Evolutionary conservation across 2,329 filamentous ascomycete species (phyloP).

Genomic region (Alternaria panax): DNA sequence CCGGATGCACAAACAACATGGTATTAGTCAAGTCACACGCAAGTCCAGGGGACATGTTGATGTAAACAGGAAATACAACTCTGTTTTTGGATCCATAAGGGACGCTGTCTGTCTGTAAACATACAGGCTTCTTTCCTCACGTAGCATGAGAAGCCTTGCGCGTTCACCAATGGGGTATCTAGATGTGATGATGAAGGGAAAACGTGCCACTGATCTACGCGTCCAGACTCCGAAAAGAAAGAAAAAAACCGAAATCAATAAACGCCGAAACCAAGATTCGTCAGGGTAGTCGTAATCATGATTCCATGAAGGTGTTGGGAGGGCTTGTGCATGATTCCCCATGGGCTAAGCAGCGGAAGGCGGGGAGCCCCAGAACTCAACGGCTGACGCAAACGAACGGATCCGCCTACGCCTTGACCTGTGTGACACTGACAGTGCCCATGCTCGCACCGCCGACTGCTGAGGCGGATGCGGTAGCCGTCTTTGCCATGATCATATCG

Average conservation of each 20-base stretch:
- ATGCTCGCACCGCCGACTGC: conserved; percentile 17
- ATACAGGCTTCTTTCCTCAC: conserved; percentile 28
- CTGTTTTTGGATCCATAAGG: conserved; percentile 44
- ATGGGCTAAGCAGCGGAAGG: conserved; percentile 2
- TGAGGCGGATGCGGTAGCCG: conserved; percentile 8
- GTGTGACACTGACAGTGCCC: conserved; percentile 24
- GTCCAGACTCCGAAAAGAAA: conserved; percentile 1
- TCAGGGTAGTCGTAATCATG: conserved; percentile 1
- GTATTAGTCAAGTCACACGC: background rate
- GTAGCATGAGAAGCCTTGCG: conserved; percentile 45
- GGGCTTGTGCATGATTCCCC: background rate
- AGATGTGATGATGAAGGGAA: conserved; percentile 13
- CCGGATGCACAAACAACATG: conserved; percentile 1
- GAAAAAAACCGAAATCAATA: conserved; percentile 5
- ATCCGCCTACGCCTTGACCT: conserved; percentile 32
- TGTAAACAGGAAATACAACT: conserved; percentile 11
- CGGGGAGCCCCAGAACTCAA: conserved; percentile 3
- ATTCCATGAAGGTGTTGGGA: background rate
- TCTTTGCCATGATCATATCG: conserved; percentile 58
- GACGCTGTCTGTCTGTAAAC: conserved; percentile 34
- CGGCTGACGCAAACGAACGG: background rate
- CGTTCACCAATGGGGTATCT: conserved; percentile 44
- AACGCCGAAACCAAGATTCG: background rate
- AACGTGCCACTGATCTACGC: background rate
- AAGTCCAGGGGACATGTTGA: background rate